phyloP scores from a whole-genome alignment of 2,329 filamentous ascomycete genomes.

The Penicillium sumatraense region DNA sequence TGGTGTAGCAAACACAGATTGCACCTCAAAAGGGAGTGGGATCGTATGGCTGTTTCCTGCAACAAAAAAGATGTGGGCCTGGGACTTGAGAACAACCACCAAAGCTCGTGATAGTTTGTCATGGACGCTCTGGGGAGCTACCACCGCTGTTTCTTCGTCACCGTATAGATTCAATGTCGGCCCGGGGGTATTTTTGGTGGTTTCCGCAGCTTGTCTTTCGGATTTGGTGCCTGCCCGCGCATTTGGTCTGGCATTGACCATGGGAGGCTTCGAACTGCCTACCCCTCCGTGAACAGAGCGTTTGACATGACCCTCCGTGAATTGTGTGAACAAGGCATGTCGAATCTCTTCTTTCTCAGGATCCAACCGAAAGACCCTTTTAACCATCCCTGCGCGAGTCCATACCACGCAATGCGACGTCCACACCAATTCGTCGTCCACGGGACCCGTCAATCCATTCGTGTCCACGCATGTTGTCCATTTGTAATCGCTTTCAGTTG shows the following conservation, averaged over 20 bases:
- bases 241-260: conserved; percentile 16
- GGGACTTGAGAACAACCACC: conserved; percentile 88
- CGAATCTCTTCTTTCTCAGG: conserved; percentile 82
- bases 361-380: conserved; percentile 83
- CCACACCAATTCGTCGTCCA: conserved; percentile 79
- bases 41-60: conserved; percentile 85
- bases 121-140: conserved; percentile 25
- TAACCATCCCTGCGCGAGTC: conserved; percentile 83
- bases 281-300: conserved; percentile 14
- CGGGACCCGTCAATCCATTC: conserved; percentile 44
- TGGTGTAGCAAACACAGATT: conserved; percentile 80
- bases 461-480: conserved; percentile 70
- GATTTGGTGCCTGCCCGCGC: conserved; percentile 19
- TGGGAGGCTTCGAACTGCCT: conserved; percentile 8
- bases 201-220: conserved; percentile 10
- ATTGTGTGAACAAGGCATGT: conserved; percentile 85
- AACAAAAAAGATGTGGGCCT: conserved; percentile 92
- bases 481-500: conserved; percentile 66
- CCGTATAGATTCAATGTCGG: conserved; percentile 33
- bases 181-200: conserved; percentile 24
- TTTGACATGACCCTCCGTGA: conserved; percentile 58
- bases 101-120: conserved; percentile 63
- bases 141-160: conserved; percentile 23
- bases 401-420: conserved; percentile 81
- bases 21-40: conserved; percentile 93